A percentile compares a stretch with the other conserved stretches of the same genome.
These are phyloP conservation scores for Leishmania tropica DNA, from an alignment of 208 protist species.

Conservation along the genomic window DNA sequence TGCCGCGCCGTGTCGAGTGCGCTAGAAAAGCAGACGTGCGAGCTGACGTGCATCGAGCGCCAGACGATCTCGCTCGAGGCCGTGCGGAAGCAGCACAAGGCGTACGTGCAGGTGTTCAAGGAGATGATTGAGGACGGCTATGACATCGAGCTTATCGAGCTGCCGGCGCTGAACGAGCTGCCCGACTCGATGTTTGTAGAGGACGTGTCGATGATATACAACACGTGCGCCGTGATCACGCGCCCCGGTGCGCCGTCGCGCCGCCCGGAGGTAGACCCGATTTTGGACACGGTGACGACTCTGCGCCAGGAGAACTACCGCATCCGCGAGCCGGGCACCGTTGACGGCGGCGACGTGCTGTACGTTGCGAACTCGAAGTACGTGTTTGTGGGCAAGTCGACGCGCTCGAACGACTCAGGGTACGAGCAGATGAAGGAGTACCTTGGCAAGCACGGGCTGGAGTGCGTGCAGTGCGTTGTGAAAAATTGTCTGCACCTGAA, in stretches of 20 bases:
- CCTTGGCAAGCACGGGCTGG: constrained; percentile 42
- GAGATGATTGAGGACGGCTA: constrained; percentile 45
- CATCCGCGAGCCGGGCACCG: constrained; percentile 45
- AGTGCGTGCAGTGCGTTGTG: constrained; percentile 44
- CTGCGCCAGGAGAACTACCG: constrained; percentile 40
- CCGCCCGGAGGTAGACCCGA: constrained; percentile 44
- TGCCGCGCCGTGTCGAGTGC: constrained; percentile 39
- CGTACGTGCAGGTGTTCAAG: constrained; percentile 49
- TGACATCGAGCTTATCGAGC: constrained; percentile 47
- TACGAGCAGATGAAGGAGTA: constrained; percentile 52
- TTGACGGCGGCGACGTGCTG: constrained; percentile 56
- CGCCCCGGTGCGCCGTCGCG: constrained; percentile 48
- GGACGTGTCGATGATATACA: constrained; percentile 55
- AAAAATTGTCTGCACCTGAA: constrained; percentile 51
- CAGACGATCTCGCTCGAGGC: constrained; percentile 36
- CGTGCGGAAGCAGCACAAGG: constrained; percentile 42
- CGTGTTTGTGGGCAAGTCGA: constrained; percentile 56
- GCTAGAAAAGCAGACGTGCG: constrained; percentile 42
- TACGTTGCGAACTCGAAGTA: constrained; percentile 45
- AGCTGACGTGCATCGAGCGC: constrained; percentile 60
- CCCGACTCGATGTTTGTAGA: constrained; percentile 64
- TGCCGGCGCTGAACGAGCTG: constrained; percentile 44
- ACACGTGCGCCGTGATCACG: constrained; percentile 44
- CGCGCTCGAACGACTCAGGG: constrained; percentile 51
- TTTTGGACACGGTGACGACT: constrained; percentile 32